Base-by-base conservation (phyloP, 1,284 basidiomycete genomes). In the Rhizoctonia solani region DNA sequence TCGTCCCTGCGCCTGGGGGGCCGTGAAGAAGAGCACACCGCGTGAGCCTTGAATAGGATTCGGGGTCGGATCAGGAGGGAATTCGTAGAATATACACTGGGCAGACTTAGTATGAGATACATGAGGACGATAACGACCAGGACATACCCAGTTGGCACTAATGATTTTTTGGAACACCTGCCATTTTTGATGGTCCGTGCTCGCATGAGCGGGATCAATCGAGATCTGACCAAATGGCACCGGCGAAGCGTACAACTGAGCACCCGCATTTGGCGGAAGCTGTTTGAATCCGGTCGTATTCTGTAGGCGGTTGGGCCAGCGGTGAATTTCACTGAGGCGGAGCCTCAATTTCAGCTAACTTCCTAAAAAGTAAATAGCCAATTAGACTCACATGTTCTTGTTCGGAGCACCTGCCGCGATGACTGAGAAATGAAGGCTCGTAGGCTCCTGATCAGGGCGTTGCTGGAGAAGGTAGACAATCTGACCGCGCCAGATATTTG, bases 31-130 rank as follows among this genome's bases (percentile, higher is more conserved):
- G 23, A 65, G 21, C 19, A 53, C 13, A 4, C 61, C 61, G 6
- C 50, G 61, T 9, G 25, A 16, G 11, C 32, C 49, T 39, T 50
- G 47, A 9, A 37, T 14, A 4, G 49, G 39, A 27, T 50, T 50
- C 2, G 47, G 61, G 2, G 46, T n/a, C 13, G 56, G 56, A 29
- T 54, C 50, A 13, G 29, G 23, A 1, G 61, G 61, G 37, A 65
- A 65, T 44, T 65, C 61, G 39, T 65, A 65, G 50, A 65, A 65
- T 8, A 53, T 53, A 41, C 61, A 53, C 61, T 65, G n/a, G 19
- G 19, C 19, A 14, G 0, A 30, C n/a, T 19, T 19, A 19, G 25
- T 11, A 32, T 53, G 16, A 16, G 4, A 5, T 32, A 32, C 30
- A 5, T 32, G 30, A 23, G 25, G 25, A 13, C 37, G 37, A 16